Evolutionary conservation across 768 basidiomycete species (phyloP).

Genomic region (Suillus decipiens): DNA sequence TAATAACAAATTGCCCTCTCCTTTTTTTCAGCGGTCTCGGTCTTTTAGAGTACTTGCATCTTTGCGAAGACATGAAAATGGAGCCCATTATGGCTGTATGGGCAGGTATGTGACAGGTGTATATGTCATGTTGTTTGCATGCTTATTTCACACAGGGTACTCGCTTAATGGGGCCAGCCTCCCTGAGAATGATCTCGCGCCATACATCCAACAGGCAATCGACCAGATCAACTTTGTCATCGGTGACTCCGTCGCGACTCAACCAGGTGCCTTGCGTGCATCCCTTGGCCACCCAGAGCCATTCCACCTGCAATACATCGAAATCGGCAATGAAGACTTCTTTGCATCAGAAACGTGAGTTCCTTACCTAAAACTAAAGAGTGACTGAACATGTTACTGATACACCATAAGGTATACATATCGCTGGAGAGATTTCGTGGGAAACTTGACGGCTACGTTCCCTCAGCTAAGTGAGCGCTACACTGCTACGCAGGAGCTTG

Average conservation of each 20-base stretch:
- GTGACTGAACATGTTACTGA: conserved; percentile 1
- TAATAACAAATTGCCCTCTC: not conserved
- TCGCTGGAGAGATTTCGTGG: conserved; percentile 52
- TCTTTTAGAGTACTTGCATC: conserved; percentile 54
- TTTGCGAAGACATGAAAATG: conserved; percentile 59
- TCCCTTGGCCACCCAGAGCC: conserved; percentile 57
- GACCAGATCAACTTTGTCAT: conserved; percentile 67
- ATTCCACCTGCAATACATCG: conserved; percentile 49
- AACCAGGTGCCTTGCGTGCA: conserved; percentile 53
- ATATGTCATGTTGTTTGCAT: not conserved
- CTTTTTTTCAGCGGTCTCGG: conserved; percentile 48
- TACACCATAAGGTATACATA: conserved; percentile 43
- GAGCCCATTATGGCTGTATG: conserved; percentile 64
- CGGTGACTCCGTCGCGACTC: conserved; percentile 49
- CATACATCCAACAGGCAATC: conserved; percentile 56
- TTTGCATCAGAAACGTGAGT: conserved; percentile 40
- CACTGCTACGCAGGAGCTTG: conserved; percentile 15
- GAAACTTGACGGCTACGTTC: conserved; percentile 47
- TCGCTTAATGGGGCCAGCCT: conserved; percentile 48
- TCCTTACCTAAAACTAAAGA: not conserved
- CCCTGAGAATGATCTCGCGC: conserved; percentile 42
- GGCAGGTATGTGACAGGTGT: conserved; percentile 39
- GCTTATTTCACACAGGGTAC: conserved; percentile 39
- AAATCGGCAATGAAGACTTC: conserved; percentile 62
- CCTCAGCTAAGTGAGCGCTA: conserved; percentile 48